Evolutionary conservation across 495 filamentous ascomycete species (phyloP).

Genomic region (Penicillium dipodomyicola): DNA sequence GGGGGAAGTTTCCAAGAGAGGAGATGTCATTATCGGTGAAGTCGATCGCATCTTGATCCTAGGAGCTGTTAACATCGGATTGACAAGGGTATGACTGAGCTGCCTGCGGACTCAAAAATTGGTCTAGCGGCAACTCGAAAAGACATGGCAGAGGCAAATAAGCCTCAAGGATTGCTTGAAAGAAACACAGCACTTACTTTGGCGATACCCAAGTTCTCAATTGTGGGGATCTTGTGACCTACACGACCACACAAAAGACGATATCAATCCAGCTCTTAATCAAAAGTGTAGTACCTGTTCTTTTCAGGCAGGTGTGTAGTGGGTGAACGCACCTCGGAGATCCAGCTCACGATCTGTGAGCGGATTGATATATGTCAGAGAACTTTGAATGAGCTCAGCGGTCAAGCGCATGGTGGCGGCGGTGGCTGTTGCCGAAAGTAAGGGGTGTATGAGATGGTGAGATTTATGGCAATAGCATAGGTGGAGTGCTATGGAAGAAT

Average conservation of each 20-base stretch:
- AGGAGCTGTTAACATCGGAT: slow-evolving; percentile 15
- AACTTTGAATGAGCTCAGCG: slow-evolving; percentile 84
- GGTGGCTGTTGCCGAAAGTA: slow-evolving; percentile 2
- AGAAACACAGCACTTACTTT: slow-evolving; percentile 54
- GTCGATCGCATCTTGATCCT: slow-evolving; percentile 92
- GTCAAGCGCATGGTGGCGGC: slow-evolving; percentile 80
- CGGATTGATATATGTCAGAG: slow-evolving; percentile 95
- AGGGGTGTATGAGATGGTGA: background rate
- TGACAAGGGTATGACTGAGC: background rate
- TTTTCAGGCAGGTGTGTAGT: slow-evolving; percentile 63
- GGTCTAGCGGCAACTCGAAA: background rate
- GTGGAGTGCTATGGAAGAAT: background rate
- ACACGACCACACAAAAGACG: slow-evolving; percentile 55
- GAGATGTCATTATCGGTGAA: slow-evolving; percentile 98
- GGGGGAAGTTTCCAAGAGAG: slow-evolving; percentile 86
- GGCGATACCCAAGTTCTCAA: slow-evolving; percentile 97
- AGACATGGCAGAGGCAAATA: background rate
- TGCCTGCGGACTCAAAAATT: background rate
- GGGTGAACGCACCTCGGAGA: slow-evolving; percentile 88
- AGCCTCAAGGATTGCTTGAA: too few relatives aligned
- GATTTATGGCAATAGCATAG: slow-evolving; percentile 9
- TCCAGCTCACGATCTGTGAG: slow-evolving; percentile 97
- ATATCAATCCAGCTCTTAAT: slow-evolving; percentile 79
- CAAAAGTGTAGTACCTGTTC: slow-evolving; percentile 92
- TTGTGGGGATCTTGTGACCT: slow-evolving; percentile 97